Evolutionary conservation across 257 asterid genomes (phyloP).

Genomic region (Voacanga thouarsii): DNA sequence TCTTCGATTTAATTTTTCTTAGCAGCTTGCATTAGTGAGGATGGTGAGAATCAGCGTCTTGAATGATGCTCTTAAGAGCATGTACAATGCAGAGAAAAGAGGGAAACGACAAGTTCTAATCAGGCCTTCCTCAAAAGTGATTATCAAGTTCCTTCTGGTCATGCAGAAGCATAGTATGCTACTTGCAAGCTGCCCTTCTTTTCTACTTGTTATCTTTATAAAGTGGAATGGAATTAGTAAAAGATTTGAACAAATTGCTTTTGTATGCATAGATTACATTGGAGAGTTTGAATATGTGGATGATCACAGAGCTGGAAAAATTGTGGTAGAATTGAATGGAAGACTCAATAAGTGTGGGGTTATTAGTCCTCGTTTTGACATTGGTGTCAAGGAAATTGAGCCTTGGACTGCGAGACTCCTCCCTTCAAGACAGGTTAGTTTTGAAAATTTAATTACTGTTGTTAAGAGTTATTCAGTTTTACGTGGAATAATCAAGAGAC

Average conservation of each 20-base stretch:
- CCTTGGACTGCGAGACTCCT: slow-evolving; percentile 42
- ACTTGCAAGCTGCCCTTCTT: not conserved
- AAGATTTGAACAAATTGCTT: not conserved
- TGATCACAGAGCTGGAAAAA: slow-evolving; percentile 41
- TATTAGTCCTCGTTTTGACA: slow-evolving; percentile 39
- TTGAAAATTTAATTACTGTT: no score
- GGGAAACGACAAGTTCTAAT: slow-evolving; percentile 40
- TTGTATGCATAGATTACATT: slow-evolving; percentile 24
- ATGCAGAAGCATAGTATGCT: slow-evolving; percentile 40
- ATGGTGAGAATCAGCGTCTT: slow-evolving; percentile 38
- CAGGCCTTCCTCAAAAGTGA: slow-evolving; percentile 38
- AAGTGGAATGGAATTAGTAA: not conserved
- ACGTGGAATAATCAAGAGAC: not conserved
- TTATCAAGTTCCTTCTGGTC: slow-evolving; percentile 37
- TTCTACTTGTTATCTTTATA: not conserved
- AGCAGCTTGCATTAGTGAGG: slow-evolving; percentile 2
- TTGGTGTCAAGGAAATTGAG: slow-evolving; percentile 38
- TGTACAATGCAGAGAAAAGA: slow-evolving; percentile 38
- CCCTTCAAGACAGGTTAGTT: slow-evolving; percentile 39
- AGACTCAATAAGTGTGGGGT: slow-evolving; percentile 42
- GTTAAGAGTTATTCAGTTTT: not conserved
- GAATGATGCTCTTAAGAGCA: slow-evolving; percentile 42
- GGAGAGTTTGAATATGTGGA: slow-evolving; percentile 39
- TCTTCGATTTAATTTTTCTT: not conserved
- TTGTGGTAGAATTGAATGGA: slow-evolving; percentile 39